Evolutionary conservation across 352 stramenopile species (phyloP).

Genomic region (Phytophthora citrophthora): DNA sequence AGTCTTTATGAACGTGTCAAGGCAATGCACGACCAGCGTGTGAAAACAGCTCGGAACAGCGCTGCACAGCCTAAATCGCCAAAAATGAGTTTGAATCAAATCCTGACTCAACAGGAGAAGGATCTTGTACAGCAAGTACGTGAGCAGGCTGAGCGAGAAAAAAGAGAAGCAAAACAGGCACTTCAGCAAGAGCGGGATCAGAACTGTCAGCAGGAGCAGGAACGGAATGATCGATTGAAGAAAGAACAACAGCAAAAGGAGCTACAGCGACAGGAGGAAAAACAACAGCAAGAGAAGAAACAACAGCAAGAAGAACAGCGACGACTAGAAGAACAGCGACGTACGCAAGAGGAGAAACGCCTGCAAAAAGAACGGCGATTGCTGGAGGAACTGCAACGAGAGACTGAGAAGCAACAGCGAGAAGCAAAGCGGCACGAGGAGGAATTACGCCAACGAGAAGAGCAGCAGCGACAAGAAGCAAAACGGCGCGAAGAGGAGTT

Average conservation of each 20-base stretch:
- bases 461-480: constrained; percentile 6
- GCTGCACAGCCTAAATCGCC: constrained; percentile 10
- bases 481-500: constrained; percentile 5
- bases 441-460: constrained; percentile 11
- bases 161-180: constrained; percentile 8
- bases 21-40: constrained; percentile 48
- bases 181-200: constrained; percentile 16
- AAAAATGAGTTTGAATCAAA: constrained; percentile 21
- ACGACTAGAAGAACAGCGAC: constrained; percentile 2
- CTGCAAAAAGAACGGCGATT: constrained; percentile 1
- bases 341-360: constrained; percentile 1
- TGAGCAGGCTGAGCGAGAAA: constrained; percentile 6
- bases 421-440: constrained; percentile 1
- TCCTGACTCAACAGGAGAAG: constrained; percentile 21
- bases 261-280: constrained; percentile 9
- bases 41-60: constrained; percentile 15
- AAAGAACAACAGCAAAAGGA: constrained; percentile 21
- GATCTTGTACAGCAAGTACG: background rate
- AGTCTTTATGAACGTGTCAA: constrained; percentile 57
- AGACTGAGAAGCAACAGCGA: background rate
- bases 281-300: constrained; percentile 7
- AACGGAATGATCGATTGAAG: constrained; percentile 10
- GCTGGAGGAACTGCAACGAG: too few species aligned
- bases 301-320: constrained; percentile 12
- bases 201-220: constrained; percentile 14